phyloP scores from a whole-genome alignment of 148 eudicot species.

The Rheum nobile region DNA sequence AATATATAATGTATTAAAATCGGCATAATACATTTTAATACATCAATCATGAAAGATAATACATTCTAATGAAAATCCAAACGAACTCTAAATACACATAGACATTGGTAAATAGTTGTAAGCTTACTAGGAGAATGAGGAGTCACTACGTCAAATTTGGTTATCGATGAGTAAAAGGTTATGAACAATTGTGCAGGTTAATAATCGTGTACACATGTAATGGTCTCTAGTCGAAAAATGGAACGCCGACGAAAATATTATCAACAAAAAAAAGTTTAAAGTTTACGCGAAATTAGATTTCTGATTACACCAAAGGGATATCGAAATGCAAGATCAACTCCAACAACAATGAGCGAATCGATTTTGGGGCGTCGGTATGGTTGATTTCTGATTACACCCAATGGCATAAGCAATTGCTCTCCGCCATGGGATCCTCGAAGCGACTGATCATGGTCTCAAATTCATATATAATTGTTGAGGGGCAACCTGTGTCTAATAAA shows the following conservation, averaged over 20 bases:
- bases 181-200: constrained; percentile 6
- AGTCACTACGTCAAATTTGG: constrained; percentile 1
- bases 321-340: constrained; percentile 4
- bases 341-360: neutral
- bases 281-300: neutral
- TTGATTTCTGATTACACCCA: too few relatives aligned
- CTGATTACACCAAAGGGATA: constrained; percentile 11
- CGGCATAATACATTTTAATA: too few relatives aligned
- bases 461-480: too few relatives aligned
- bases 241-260: constrained; percentile 9
- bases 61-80: too few relatives aligned
- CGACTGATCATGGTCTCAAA: too few relatives aligned
- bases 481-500: too few relatives aligned
- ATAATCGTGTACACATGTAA: constrained; percentile 12
- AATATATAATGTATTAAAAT: too few relatives aligned
- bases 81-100: too few relatives aligned
- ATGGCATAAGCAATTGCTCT: too few relatives aligned
- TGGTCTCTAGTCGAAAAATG: constrained; percentile 16
- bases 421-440: too few relatives aligned
- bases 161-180: neutral
- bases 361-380: constrained; percentile 20
- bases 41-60: too few relatives aligned
- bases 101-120: too few relatives aligned
- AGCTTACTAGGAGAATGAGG: neutral
- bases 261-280: neutral